Conservation (phyloP, 139 green algal genomes). For the Eudorina sp. region DNA sequence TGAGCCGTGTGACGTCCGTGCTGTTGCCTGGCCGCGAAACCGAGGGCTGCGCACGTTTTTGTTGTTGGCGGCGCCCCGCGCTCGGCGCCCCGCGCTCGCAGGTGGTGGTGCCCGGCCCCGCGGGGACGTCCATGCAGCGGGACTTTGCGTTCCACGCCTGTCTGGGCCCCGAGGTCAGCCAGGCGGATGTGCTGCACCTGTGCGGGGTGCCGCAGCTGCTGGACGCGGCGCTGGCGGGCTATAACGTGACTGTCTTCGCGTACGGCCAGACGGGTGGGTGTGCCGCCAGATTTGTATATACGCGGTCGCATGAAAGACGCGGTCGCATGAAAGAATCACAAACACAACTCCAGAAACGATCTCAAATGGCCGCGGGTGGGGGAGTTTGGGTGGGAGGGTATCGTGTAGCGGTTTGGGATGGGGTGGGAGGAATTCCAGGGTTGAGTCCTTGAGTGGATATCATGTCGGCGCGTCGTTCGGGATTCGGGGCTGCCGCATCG, state of each 20-base stretch:
- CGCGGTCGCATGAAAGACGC: not conserved
- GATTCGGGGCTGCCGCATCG: too few relatives aligned
- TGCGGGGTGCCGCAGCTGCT: conserved; percentile 84
- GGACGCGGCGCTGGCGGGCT: conserved; percentile 86
- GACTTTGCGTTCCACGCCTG: conserved; percentile 81
- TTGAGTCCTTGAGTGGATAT: too few relatives aligned
- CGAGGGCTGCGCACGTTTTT: too few relatives aligned
- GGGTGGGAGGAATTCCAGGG: too few relatives aligned
- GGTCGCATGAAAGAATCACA: not conserved
- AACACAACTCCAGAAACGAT: not conserved
- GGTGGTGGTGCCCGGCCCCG: conserved; percentile 70
- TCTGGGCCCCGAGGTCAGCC: conserved; percentile 67
- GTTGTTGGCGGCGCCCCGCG: too few relatives aligned
- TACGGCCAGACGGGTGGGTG: conserved; percentile 75
- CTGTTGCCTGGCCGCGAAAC: too few relatives aligned
- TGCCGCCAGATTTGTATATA: not conserved
- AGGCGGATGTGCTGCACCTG: conserved; percentile 74
- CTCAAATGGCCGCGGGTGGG: too few relatives aligned
- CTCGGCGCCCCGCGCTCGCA: conserved; percentile 18
- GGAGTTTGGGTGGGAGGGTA: too few relatives aligned
- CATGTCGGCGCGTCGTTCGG: too few relatives aligned
- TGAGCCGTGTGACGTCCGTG: too few relatives aligned
- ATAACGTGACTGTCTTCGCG: conserved; percentile 82
- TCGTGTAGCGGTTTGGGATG: too few relatives aligned
- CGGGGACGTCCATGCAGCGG: conserved; percentile 68